Evolutionary conservation across 2,329 filamentous ascomycete species (phyloP).

Genomic region (Fusarium annulatum): DNA sequence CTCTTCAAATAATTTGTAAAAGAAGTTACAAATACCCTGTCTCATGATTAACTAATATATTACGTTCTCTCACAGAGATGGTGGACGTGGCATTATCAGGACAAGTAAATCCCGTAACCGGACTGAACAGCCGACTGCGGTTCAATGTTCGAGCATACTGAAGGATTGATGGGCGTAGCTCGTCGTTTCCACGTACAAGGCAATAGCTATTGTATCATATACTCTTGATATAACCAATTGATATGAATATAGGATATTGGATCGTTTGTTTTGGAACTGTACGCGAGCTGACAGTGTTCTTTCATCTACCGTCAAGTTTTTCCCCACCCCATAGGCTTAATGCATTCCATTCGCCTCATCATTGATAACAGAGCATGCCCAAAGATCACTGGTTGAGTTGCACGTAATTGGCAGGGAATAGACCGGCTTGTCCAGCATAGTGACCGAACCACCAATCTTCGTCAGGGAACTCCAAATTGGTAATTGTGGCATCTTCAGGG

Average conservation of each 20-base stretch:
- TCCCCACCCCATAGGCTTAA: slow-evolving; percentile 10
- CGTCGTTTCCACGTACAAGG: background rate
- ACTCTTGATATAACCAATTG: slow-evolving; percentile 10
- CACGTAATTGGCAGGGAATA: slow-evolving; percentile 85
- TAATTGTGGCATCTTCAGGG: slow-evolving; percentile 87
- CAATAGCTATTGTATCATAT: background rate
- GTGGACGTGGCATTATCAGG: slow-evolving; percentile 1
- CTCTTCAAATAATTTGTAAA: slow-evolving; percentile 17
- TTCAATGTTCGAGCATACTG: background rate
- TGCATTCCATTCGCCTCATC: slow-evolving; percentile 8
- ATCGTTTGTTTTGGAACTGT: slow-evolving; percentile 22
- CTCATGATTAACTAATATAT: slow-evolving; percentile 1
- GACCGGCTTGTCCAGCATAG: slow-evolving; percentile 80
- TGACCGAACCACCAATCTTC: slow-evolving; percentile 99
- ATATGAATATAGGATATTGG: slow-evolving; percentile 9
- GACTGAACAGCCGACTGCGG: background rate
- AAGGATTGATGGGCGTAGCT: background rate
- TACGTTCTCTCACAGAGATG: slow-evolving; percentile 6
- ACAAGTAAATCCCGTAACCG: background rate
- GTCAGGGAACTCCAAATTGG: slow-evolving; percentile 90
- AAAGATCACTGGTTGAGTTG: slow-evolving; percentile 58
- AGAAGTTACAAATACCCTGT: slow-evolving; percentile 11
- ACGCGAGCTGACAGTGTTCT: slow-evolving; percentile 38
- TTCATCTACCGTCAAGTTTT: slow-evolving; percentile 39
- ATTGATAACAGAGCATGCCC: background rate